These are phyloP conservation scores for Dalbergia oliveri DNA, from an alignment of 306 rosid genomes.

Conservation along the genomic window DNA sequence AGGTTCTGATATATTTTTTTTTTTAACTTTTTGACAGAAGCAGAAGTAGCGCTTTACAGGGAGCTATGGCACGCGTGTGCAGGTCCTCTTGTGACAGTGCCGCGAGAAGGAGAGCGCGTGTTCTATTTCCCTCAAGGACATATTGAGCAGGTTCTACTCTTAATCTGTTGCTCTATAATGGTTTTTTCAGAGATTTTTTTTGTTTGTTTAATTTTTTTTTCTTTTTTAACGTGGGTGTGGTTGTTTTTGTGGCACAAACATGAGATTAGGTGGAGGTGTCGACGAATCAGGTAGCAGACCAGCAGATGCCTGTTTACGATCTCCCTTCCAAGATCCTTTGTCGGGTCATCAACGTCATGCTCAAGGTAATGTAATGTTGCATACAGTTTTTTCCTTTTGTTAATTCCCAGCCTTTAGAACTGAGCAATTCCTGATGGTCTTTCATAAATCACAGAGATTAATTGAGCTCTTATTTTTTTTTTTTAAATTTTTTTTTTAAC, in stretches of 20 bases:
- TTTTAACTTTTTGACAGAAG: slow-evolving; percentile 50
- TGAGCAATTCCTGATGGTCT: not conserved
- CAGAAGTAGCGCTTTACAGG: slow-evolving; percentile 77
- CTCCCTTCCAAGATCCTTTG: slow-evolving; percentile 88
- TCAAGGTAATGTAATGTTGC: slow-evolving; percentile 65
- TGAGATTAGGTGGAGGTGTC: slow-evolving; percentile 89
- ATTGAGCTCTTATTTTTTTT: not conserved
- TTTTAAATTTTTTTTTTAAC: not conserved
- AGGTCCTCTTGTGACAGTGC: slow-evolving; percentile 94
- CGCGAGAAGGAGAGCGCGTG: slow-evolving; percentile 77
- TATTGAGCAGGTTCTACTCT: slow-evolving; percentile 78
- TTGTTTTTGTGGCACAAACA: slow-evolving; percentile 22
- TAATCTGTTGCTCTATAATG: not conserved
- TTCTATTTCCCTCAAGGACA: slow-evolving; percentile 99
- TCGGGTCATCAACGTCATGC: slow-evolving; percentile 77
- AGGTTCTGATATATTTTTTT: slow-evolving; percentile 13
- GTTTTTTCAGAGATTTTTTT: not conserved
- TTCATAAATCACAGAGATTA: not conserved
- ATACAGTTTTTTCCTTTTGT: not conserved
- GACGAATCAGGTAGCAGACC: slow-evolving; percentile 89
- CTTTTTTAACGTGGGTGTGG: not conserved
- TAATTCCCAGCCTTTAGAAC: not conserved
- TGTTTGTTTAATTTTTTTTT: not conserved
- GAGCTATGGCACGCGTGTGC: slow-evolving; percentile 99
- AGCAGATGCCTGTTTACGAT: slow-evolving; percentile 87